These are phyloP conservation scores for Fusarium pseudograminearum DNA, from an alignment of 2,329 filamentous ascomycete genomes.

Conservation along the genomic window DNA sequence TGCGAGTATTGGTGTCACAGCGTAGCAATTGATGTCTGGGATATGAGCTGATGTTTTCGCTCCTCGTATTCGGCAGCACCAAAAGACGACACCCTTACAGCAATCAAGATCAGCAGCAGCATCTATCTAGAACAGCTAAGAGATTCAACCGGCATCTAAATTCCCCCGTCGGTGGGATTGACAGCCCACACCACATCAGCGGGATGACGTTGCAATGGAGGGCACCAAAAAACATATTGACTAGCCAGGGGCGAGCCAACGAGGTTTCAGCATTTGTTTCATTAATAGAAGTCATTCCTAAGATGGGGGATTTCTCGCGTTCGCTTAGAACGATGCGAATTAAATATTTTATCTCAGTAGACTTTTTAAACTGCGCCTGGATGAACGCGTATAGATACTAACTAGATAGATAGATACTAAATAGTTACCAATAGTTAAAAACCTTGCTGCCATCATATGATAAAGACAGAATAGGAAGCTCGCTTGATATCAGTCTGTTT, in stretches of 20 bases:
- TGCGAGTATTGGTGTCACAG: background rate
- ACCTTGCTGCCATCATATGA: background rate
- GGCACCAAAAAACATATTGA: background rate
- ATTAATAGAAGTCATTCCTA: conserved; percentile 13
- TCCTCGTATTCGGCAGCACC: conserved; percentile 27
- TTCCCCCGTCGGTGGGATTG: conserved; percentile 19
- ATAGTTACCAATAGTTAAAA: background rate
- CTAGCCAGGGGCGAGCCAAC: conserved; percentile 16
- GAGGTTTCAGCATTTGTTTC: conserved; percentile 31
- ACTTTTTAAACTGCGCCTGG: background rate
- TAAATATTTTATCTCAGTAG: background rate
- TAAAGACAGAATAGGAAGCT: conserved; percentile 12
- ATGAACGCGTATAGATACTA: conserved; percentile 9
- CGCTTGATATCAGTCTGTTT: background rate
- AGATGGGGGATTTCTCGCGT: background rate
- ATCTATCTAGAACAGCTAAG: background rate
- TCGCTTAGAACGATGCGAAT: background rate
- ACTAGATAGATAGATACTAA: background rate
- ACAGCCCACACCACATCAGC: conserved; percentile 2
- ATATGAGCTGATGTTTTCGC: background rate
- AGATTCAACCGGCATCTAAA: background rate
- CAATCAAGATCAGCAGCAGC: too few species aligned
- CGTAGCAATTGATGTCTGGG: background rate
- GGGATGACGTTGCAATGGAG: conserved; percentile 23
- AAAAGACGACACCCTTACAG: background rate